phyloP scores from a whole-genome alignment of 2,329 filamentous ascomycete species.

The Fusarium sp. region DNA sequence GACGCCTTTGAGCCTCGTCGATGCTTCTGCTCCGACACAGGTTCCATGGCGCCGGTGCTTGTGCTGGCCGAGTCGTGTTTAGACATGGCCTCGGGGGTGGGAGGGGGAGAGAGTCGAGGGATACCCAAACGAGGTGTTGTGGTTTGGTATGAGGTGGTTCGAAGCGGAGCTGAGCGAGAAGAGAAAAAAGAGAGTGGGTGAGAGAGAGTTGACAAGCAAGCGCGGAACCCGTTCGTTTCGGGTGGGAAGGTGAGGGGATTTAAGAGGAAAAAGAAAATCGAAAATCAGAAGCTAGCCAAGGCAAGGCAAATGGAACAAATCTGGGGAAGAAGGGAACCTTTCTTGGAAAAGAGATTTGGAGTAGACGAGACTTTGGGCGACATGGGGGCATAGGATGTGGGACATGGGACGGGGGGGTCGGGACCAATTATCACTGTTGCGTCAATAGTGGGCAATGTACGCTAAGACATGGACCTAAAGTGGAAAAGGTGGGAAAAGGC shows the following conservation, averaged over 20 bases:
- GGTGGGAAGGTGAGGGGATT: slow-evolving; percentile 9
- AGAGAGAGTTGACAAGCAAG: neutral
- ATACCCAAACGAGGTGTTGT: no score
- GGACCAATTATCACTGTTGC: slow-evolving; percentile 18
- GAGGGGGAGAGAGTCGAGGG: neutral
- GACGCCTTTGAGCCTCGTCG: slow-evolving; percentile 45
- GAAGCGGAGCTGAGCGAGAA: neutral
- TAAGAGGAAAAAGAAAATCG: slow-evolving; percentile 21
- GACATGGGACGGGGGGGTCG: neutral
- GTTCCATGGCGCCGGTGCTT: slow-evolving; percentile 37
- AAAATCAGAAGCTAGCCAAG: neutral
- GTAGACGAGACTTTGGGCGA: slow-evolving; percentile 5
- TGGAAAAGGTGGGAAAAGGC: slow-evolving; percentile 10
- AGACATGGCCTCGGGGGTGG: slow-evolving; percentile 32
- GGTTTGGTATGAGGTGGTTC: no score
- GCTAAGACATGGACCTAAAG: slow-evolving; percentile 26
- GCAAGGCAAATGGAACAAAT: slow-evolving; percentile 13
- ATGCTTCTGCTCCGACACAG: slow-evolving; percentile 48
- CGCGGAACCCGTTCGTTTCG: slow-evolving; percentile 8
- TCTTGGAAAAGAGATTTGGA: slow-evolving; percentile 34
- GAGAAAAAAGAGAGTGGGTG: neutral
- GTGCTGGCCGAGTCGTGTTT: slow-evolving; percentile 45
- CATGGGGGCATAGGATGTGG: neutral
- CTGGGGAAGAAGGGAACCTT: slow-evolving; percentile 25
- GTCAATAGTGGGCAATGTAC: slow-evolving; percentile 28